Evolutionary conservation across 2,329 filamentous ascomycete genomes (phyloP), one percentile per base, ranked within the genome.

Genomic region (Penicillium sp.): DNA sequence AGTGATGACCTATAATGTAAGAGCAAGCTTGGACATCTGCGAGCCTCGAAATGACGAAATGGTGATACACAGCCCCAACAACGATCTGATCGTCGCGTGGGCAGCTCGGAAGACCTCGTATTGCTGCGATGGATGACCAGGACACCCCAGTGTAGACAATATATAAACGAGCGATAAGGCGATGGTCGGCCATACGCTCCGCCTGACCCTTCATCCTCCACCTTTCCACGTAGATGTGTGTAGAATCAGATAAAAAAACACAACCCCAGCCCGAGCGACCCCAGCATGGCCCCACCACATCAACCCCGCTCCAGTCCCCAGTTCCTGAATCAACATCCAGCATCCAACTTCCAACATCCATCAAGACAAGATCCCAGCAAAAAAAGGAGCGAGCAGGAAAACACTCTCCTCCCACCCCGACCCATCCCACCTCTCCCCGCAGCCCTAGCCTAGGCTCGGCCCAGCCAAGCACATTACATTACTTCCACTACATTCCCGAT

Each of bases 301-400:
- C 49, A 48, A 59, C 56, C 54, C 52, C 54, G 56, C 52, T 54
- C 49, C n/a, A n/a, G n/a, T n/a, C 33, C 46, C 36, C 27, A 24
- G 46, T 57, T 49, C 40, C 54, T 48, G 42, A 48, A 30, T 45
- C 43, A 54, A 59, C 56, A 48, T 34, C 48, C 43, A 54, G 58
- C 56, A 41, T 50, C 33, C 12, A 23, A 17, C 15, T n/a, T 15
- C 24, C 40, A 23, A 27, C 30, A 12, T 50, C 37, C 23, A 46
- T 40, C 37, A 32, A 9, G 13, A 26, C 15, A 15, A 36, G 26
- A 20, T 24, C 10, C 36, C 34, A 37, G 21, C 34, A 21, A 37
- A 40, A 12, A 21, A 37, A 40, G n/a, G 12, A 24, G 5, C n/a
- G 7, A 26, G 5, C 39, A 27, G 6, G n/a, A 42, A 29, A 42